These are phyloP conservation scores for Eimeria falciformis DNA, from an alignment of 169 alveolate species.

Conservation along the genomic window DNA sequence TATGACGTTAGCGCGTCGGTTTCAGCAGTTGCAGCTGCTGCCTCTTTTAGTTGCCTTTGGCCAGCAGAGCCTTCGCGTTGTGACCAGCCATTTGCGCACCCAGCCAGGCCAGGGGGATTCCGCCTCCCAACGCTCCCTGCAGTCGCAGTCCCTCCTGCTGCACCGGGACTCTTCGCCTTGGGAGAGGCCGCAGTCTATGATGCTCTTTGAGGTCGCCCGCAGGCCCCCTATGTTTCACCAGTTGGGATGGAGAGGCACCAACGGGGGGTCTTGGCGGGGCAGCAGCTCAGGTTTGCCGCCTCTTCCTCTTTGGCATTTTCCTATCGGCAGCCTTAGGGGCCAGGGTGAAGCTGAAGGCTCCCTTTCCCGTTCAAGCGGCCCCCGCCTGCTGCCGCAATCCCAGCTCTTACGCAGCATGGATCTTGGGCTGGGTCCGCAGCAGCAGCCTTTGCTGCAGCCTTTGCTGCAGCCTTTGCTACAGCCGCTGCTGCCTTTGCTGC, in stretches of 20 bases:
- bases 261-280: slow-evolving; percentile 20
- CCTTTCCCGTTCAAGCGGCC: not conserved
- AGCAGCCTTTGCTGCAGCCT: slow-evolving; percentile 22
- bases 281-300: slow-evolving; percentile 8
- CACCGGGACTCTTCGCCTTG: slow-evolving; percentile 31
- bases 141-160: slow-evolving; percentile 52
- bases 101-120: slow-evolving; percentile 1
- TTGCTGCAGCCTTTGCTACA: not conserved
- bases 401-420: slow-evolving; percentile 11
- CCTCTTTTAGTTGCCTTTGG: slow-evolving; percentile 66
- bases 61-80: slow-evolving; percentile 60
- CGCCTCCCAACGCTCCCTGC: slow-evolving; percentile 45
- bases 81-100: slow-evolving; percentile 23
- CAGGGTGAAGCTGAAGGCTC: not conserved
- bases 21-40: slow-evolving; percentile 67
- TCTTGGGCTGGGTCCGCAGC: slow-evolving; percentile 23
- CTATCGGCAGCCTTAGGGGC: not conserved
- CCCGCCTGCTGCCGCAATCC: not conserved
- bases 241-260: slow-evolving; percentile 22
- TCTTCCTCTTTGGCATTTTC: slow-evolving; percentile 35
- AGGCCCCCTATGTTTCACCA: slow-evolving; percentile 52
- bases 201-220: slow-evolving; percentile 60
- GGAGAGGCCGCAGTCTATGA: slow-evolving; percentile 22
- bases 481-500: not conserved
- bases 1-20: slow-evolving; percentile 59